Evolutionary conservation across 371 early-diverging fungal genomes (phyloP).

Genomic region (Zychaea mexicana): DNA sequence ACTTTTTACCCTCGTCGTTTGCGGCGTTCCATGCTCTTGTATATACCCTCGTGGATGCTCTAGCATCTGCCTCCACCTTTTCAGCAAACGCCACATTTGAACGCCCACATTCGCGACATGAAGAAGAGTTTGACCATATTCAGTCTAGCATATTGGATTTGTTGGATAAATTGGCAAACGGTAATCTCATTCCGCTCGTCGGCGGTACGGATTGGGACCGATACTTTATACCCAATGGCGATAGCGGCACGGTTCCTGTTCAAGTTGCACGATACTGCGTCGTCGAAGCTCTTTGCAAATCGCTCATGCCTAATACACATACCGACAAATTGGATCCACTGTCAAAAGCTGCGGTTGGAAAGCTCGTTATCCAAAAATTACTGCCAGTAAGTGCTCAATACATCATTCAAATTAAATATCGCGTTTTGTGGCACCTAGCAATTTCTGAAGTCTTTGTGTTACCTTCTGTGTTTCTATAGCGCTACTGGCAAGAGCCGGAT

Average conservation of each 20-base stretch:
- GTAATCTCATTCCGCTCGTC: conserved; percentile 27
- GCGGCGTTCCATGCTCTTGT: conserved; percentile 43
- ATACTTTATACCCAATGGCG: conserved; percentile 9
- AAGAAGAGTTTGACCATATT: conserved; percentile 19
- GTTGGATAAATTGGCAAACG: conserved; percentile 32
- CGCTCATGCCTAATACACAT: conserved; percentile 21
- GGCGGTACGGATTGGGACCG: conserved; percentile 28
- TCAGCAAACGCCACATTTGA: background rate
- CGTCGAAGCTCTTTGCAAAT: conserved; percentile 35
- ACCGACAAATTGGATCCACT: background rate
- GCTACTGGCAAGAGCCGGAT: conserved; percentile 40
- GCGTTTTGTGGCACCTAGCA: too few species aligned
- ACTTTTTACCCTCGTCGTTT: conserved; percentile 41
- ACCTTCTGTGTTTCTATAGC: conserved; percentile 5
- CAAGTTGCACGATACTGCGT: conserved; percentile 30
- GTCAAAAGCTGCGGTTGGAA: conserved; percentile 6
- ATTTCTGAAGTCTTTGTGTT: background rate
- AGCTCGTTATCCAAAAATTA: conserved; percentile 27
- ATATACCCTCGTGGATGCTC: conserved; percentile 42
- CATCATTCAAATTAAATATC: too few species aligned
- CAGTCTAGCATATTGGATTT: conserved; percentile 25
- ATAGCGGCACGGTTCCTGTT: background rate
- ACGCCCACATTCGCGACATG: conserved; percentile 7
- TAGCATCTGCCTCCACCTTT: conserved; percentile 17
- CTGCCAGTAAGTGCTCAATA: conserved; percentile 19